Evolutionary conservation across 495 filamentous ascomycete genomes (phyloP).

Genomic region (Talaromyces stipitatus): DNA sequence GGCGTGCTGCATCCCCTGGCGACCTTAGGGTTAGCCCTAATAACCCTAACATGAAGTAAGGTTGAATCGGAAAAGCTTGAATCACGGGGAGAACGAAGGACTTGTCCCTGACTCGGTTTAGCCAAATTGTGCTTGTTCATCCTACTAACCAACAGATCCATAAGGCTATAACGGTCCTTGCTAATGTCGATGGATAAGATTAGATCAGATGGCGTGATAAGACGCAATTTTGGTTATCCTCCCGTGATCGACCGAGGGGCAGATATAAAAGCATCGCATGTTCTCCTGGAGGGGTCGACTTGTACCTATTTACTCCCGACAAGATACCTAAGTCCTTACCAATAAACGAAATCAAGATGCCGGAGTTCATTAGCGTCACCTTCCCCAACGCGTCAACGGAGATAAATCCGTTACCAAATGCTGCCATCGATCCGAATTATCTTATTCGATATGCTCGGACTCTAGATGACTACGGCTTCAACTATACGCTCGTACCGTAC

Average conservation of each 20-base stretch:
- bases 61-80: too few species aligned
- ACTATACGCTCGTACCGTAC: slow-evolving; percentile 49
- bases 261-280: background rate
- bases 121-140: too few species aligned
- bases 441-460: slow-evolving; percentile 40
- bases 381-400: slow-evolving; percentile 44
- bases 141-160: too few species aligned
- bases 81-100: too few species aligned
- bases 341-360: slow-evolving; percentile 21
- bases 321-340: background rate
- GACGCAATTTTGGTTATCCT: background rate
- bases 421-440: slow-evolving; percentile 38
- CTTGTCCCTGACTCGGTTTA: background rate
- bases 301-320: background rate
- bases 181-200: background rate
- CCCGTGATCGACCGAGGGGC: background rate
- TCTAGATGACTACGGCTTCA: slow-evolving; percentile 45
- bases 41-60: too few species aligned
- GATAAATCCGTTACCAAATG: slow-evolving; percentile 37
- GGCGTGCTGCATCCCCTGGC: too few species aligned
- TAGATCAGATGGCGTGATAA: background rate
- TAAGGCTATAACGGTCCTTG: background rate
- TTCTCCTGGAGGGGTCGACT: background rate
- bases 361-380: slow-evolving; percentile 48
- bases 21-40: too few species aligned